Conservation (phyloP, 208 protist genomes). For the Acanthamoeba castellanii region DNA sequence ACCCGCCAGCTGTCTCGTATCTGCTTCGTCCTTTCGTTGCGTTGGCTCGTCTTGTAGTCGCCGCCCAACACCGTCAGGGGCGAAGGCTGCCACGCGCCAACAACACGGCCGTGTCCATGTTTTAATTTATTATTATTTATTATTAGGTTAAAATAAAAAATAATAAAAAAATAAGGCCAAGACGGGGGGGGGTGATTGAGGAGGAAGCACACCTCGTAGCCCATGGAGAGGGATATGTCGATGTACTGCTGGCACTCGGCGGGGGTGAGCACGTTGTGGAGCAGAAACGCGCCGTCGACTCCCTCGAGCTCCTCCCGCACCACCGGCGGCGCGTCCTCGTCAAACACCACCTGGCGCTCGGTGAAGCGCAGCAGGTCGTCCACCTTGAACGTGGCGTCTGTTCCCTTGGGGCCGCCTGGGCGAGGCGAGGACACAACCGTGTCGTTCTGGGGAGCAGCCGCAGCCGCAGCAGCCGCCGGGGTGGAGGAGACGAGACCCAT, state of each 20-base stretch:
- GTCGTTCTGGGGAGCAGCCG: too few relatives aligned
- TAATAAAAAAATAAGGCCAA: neutral
- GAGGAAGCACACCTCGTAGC: neutral
- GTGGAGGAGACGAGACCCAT: too few relatives aligned
- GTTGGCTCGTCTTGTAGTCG: conserved; percentile 11
- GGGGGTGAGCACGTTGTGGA: conserved; percentile 35
- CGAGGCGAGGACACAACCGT: neutral
- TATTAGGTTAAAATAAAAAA: neutral
- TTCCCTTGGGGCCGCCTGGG: neutral
- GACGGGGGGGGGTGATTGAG: neutral
- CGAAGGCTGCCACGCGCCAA: neutral
- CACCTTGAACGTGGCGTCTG: conserved; percentile 10
- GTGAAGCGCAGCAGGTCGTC: conserved; percentile 9
- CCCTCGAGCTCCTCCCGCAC: conserved; percentile 36
- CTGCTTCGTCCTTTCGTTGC: neutral
- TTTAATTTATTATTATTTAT: neutral
- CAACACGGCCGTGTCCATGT: too few relatives aligned
- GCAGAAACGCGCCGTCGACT: neutral
- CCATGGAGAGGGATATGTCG: conserved; percentile 1
- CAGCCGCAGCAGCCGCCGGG: too few relatives aligned
- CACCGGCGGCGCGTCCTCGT: conserved; percentile 13
- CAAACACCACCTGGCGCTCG: neutral
- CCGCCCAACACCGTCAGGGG: neutral
- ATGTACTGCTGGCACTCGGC: conserved; percentile 43
- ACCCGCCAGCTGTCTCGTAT: neutral